Conservation (phyloP, 345 rosid genomes). For the Odontarrhena argentea region DNA sequence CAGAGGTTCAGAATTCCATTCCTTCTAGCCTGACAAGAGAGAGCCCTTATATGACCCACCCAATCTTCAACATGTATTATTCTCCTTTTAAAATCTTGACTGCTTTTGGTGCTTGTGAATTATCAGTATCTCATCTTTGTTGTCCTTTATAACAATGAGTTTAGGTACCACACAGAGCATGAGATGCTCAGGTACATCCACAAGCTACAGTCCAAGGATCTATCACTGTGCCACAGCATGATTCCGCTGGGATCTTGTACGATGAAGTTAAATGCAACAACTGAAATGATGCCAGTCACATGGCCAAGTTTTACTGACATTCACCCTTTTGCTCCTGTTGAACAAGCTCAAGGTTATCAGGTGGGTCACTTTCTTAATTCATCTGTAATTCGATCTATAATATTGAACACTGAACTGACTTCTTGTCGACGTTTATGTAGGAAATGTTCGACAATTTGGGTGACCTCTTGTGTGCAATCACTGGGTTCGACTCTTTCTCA, state of each 20-base stretch:
- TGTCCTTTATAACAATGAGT: conserved; percentile 21
- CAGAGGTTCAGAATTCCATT: conserved; percentile 71
- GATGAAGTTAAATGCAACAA: conserved; percentile 95
- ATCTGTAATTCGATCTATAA: conserved; percentile 11
- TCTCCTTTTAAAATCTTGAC: conserved; percentile 30
- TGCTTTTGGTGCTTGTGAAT: conserved; percentile 20
- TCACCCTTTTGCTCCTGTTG: conserved; percentile 88
- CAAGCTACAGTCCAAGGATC: conserved; percentile 82
- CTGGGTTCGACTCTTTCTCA: conserved; percentile 98
- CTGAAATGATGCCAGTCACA: conserved; percentile 98
- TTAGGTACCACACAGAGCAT: conserved; percentile 92
- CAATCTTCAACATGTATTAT: conserved; percentile 80
- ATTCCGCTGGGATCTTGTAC: conserved; percentile 99
- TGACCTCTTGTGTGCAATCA: conserved; percentile 74
- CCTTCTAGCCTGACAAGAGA: conserved; percentile 74
- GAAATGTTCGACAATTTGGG: conserved; percentile 96
- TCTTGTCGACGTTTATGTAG: conserved; percentile 42
- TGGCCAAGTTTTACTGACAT: conserved; percentile 85
- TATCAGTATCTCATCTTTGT: conserved; percentile 35
- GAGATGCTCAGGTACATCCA: conserved; percentile 88
- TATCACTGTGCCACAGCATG: conserved; percentile 98
- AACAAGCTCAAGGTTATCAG: conserved; percentile 90
- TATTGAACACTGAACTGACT: conserved; percentile 31
- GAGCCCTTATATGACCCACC: conserved; percentile 75
- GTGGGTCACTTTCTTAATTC: conserved; percentile 43